phyloP scores from a whole-genome alignment of 331 rosid genomes.

The Stylosanthes scabra region DNA sequence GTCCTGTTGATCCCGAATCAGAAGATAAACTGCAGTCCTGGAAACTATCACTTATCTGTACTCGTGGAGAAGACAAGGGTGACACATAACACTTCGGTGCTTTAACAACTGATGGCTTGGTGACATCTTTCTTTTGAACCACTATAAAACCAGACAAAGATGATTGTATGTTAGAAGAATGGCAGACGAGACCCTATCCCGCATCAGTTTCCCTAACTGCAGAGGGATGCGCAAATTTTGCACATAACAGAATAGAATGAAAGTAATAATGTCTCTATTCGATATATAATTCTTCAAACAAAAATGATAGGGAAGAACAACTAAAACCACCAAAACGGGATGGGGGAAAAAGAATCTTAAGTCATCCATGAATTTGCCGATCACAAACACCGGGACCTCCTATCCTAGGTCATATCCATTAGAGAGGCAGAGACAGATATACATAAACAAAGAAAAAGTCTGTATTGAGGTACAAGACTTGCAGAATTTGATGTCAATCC shows the following conservation, averaged over 20 bases:
- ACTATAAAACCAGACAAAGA: slow-evolving; percentile 48
- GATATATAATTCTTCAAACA: slow-evolving; percentile 13
- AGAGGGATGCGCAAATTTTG: slow-evolving; percentile 15
- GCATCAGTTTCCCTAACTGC: slow-evolving; percentile 8
- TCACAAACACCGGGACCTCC: too few species aligned
- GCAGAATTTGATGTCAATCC: not conserved
- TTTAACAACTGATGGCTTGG: slow-evolving; percentile 49
- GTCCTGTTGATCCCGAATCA: slow-evolving; percentile 44
- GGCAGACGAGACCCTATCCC: not conserved
- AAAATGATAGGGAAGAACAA: slow-evolving; percentile 9
- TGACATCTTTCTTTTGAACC: slow-evolving; percentile 47
- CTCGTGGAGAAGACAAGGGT: slow-evolving; percentile 46
- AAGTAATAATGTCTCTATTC: slow-evolving; percentile 2
- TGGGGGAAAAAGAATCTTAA: not conserved
- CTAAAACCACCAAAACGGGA: slow-evolving; percentile 4
- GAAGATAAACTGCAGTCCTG: slow-evolving; percentile 34
- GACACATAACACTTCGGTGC: slow-evolving; percentile 58
- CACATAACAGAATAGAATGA: not conserved
- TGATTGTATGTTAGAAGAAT: slow-evolving; percentile 20
- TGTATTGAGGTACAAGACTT: too few species aligned
- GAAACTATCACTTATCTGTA: slow-evolving; percentile 53
- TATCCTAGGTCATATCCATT: too few species aligned
- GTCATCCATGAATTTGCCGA: not conserved
- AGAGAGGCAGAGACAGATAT: not conserved
- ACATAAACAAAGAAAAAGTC: too few species aligned